These are phyloP conservation scores for Byssochlamys sp. DNA, from an alignment of 2,329 filamentous ascomycete genomes.

Conservation along the genomic window DNA sequence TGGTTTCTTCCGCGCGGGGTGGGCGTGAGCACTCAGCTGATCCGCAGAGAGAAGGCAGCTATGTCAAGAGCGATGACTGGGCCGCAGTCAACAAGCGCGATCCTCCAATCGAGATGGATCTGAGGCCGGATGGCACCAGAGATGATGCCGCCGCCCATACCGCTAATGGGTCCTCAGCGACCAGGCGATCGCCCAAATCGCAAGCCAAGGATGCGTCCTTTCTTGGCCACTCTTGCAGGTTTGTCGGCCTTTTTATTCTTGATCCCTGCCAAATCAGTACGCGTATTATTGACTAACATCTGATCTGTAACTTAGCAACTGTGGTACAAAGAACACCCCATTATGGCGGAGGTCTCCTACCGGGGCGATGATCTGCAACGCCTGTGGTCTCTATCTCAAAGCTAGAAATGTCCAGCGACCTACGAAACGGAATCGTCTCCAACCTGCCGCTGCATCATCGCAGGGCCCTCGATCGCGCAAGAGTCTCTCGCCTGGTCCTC, in stretches of 20 bases:
- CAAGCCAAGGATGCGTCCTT: slow-evolving; percentile 29
- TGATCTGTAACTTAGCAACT: slow-evolving; percentile 60
- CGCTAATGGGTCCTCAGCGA: slow-evolving; percentile 10
- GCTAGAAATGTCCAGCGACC: slow-evolving; percentile 84
- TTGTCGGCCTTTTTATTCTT: slow-evolving; percentile 6
- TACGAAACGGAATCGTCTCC: slow-evolving; percentile 69
- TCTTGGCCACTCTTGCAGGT: slow-evolving; percentile 35
- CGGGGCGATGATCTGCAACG: slow-evolving; percentile 93
- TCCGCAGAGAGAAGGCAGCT: slow-evolving; percentile 14
- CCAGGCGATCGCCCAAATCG: slow-evolving; percentile 24
- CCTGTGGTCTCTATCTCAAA: slow-evolving; percentile 88
- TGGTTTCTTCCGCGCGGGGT: slow-evolving; percentile 38
- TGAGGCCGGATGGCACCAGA: slow-evolving; percentile 10
- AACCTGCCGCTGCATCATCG: slow-evolving; percentile 23
- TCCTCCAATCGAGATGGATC: slow-evolving; percentile 9
- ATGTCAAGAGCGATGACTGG: slow-evolving; percentile 8
- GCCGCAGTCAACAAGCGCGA: slow-evolving; percentile 10
- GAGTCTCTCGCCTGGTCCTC: slow-evolving; percentile 23
- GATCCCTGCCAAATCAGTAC: not conserved
- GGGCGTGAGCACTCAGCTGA: slow-evolving; percentile 29
- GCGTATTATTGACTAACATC: not conserved
- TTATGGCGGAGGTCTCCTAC: slow-evolving; percentile 88
- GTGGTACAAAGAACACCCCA: slow-evolving; percentile 83
- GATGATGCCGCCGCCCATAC: slow-evolving; percentile 9
- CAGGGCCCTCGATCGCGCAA: slow-evolving; percentile 15